A percentile compares a stretch with the other conserved stretches of the same genome.
phyloP scores from a whole-genome alignment of 2,329 filamentous ascomycete genomes.

The Diaporthe destruens region DNA sequence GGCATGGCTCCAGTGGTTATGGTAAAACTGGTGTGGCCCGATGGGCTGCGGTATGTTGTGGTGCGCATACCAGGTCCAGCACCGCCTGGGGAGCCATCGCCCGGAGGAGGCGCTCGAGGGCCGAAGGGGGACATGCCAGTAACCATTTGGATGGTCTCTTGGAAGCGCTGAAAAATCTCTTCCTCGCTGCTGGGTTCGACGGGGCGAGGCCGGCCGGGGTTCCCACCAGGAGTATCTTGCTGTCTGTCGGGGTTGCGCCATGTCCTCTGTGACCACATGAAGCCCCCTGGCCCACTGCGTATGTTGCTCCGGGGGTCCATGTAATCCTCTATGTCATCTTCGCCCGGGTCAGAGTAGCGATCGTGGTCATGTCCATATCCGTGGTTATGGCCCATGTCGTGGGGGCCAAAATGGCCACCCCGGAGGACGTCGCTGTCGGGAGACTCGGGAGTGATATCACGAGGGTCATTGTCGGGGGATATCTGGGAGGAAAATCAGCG shows the following conservation, averaged over 20 bases:
- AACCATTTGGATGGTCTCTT: slow-evolving; percentile 55
- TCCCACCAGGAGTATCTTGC: slow-evolving; percentile 9
- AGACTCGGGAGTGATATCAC: slow-evolving; percentile 54
- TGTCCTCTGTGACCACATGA: slow-evolving; percentile 56
- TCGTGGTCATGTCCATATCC: slow-evolving; percentile 59
- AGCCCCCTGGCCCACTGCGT: slow-evolving; percentile 54
- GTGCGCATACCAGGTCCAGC: slow-evolving; percentile 21
- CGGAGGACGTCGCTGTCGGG: slow-evolving; percentile 41
- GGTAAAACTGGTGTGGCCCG: slow-evolving; percentile 37
- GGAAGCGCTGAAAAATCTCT: slow-evolving; percentile 57
- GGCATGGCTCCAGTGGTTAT: slow-evolving; percentile 38
- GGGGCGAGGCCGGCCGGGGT: slow-evolving; percentile 20
- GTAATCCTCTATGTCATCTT: slow-evolving; percentile 69
- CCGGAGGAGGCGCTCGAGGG: slow-evolving; percentile 11
- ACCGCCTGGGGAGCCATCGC: neutral
- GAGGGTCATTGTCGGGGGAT: slow-evolving; percentile 71
- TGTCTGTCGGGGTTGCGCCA: slow-evolving; percentile 38
- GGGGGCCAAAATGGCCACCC: slow-evolving; percentile 6
- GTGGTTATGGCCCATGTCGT: slow-evolving; percentile 43
- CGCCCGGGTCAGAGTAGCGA: slow-evolving; percentile 63
- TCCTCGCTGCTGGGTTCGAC: slow-evolving; percentile 49
- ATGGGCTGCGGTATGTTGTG: slow-evolving; percentile 34
- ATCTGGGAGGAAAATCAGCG: slow-evolving; percentile 55
- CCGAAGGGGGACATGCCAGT: slow-evolving; percentile 50
- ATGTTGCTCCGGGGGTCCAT: slow-evolving; percentile 41